These are phyloP conservation scores for Styphnolobium japonicum DNA, from an alignment of 306 rosid genomes.

Conservation along the genomic window DNA sequence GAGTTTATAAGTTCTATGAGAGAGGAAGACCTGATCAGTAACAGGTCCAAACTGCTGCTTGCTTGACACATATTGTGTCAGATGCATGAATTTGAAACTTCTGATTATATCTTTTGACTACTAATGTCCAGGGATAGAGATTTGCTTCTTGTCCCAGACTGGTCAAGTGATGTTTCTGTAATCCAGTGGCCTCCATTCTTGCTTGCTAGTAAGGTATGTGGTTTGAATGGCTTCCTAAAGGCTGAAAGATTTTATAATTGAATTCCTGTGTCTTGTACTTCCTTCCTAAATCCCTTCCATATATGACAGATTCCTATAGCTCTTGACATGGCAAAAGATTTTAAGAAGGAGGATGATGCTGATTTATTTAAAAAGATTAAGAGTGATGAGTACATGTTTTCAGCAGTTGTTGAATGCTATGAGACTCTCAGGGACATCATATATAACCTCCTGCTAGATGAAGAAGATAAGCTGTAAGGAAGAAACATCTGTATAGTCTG, in stretches of 20 bases:
- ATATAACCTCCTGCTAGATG: constrained; percentile 45
- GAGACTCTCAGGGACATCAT: constrained; percentile 74
- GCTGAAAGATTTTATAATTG: constrained; percentile 5
- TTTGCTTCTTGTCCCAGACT: constrained; percentile 81
- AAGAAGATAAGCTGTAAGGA: constrained; percentile 63
- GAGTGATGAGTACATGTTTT: constrained; percentile 70
- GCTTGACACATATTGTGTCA: constrained; percentile 1
- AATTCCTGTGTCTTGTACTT: constrained; percentile 14
- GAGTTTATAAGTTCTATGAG: constrained; percentile 79
- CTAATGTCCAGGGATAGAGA: constrained; percentile 71
- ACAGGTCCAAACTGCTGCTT: constrained; percentile 56
- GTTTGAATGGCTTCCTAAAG: constrained; percentile 19
- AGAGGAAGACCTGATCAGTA: constrained; percentile 86
- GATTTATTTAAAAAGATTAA: constrained; percentile 75
- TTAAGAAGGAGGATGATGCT: constrained; percentile 66
- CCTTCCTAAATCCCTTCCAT: constrained; percentile 23
- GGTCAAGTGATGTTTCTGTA: constrained; percentile 56
- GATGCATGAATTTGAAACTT: constrained; percentile 24
- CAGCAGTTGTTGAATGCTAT: constrained; percentile 92
- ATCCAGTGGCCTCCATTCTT: constrained; percentile 99
- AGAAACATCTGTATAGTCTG: constrained; percentile 5
- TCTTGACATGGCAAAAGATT: constrained; percentile 96
- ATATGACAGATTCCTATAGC: constrained; percentile 90
- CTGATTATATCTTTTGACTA: constrained; percentile 33
- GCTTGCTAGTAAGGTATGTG: constrained; percentile 93